Conservation (phyloP, 495 filamentous ascomycete genomes). For the Xylaria intraflava region DNA sequence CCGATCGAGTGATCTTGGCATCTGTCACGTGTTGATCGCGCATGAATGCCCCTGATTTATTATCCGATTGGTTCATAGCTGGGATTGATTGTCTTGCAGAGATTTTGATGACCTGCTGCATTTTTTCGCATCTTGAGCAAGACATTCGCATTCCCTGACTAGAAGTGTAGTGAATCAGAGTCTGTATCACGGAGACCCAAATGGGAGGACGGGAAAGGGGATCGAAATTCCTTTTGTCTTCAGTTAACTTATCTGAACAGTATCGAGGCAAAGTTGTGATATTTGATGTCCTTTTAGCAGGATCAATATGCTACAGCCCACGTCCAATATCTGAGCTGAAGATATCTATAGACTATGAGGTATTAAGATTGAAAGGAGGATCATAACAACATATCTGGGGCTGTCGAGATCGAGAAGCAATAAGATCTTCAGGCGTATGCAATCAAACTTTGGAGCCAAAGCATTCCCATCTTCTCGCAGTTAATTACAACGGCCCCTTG, state of each 20-base stretch:
- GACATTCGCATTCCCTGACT: not conserved
- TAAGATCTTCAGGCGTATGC: not conserved
- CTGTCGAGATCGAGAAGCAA: not conserved
- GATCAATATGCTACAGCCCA: not conserved
- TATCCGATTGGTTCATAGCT: conserved; percentile 1
- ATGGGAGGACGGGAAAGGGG: not conserved
- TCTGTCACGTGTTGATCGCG: not conserved
- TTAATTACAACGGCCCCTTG: not conserved
- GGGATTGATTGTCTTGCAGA: not conserved
- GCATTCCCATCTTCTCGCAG: not conserved
- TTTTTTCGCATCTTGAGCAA: not conserved
- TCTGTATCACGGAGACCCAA: not conserved
- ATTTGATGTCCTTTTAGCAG: not conserved
- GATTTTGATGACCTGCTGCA: not conserved
- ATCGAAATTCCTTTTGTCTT: not conserved
- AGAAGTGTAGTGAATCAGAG: not conserved
- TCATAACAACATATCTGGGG: not conserved
- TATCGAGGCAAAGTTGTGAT: not conserved
- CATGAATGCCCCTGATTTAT: not conserved
- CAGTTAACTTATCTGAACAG: not conserved
- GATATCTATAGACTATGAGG: not conserved
- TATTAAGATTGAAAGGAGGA: not conserved
- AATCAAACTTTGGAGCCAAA: not conserved
- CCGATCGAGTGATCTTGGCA: not conserved
- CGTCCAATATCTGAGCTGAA: too few relatives aligned